These are phyloP conservation scores for Botrytis galanthina DNA, from an alignment of 2,329 filamentous ascomycete species.

Conservation along the genomic window DNA sequence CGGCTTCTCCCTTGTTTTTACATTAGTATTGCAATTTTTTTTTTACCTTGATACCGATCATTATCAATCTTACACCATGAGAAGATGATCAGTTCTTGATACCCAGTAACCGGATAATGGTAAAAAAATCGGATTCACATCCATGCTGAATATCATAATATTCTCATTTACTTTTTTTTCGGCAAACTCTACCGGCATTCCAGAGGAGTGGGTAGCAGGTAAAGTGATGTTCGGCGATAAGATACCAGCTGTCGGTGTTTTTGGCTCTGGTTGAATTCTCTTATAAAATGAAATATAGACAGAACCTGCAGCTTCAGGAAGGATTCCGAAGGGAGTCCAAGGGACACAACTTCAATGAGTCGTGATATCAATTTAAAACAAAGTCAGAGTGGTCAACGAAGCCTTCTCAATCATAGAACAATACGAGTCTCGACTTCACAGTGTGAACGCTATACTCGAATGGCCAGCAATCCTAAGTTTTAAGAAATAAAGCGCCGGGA, in stretches of 20 bases:
- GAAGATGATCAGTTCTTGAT: neutral
- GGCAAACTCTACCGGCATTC: slow-evolving; percentile 16
- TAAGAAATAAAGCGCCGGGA: neutral
- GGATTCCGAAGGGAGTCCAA: neutral
- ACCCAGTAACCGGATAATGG: slow-evolving; percentile 14
- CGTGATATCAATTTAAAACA: neutral
- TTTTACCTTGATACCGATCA: neutral
- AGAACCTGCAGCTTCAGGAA: too few relatives aligned
- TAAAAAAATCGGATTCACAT: slow-evolving; percentile 4
- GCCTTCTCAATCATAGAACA: neutral
- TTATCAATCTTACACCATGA: neutral
- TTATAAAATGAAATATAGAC: neutral
- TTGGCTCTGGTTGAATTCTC: neutral
- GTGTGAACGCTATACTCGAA: slow-evolving; percentile 4
- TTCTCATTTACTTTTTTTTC: slow-evolving; percentile 7
- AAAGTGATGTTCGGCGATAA: slow-evolving; percentile 1
- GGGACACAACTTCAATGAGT: neutral
- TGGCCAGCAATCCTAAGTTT: neutral
- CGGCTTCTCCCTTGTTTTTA: neutral
- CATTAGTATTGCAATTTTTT: neutral
- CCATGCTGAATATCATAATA: slow-evolving; percentile 9
- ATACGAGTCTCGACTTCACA: slow-evolving; percentile 4
- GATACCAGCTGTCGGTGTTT: neutral
- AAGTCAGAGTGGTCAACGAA: neutral
- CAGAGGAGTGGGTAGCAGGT: slow-evolving; percentile 5